Evolutionary conservation across 164 flowering plant genomes (phyloP).

Genomic region (Pachysandra terminalis): DNA sequence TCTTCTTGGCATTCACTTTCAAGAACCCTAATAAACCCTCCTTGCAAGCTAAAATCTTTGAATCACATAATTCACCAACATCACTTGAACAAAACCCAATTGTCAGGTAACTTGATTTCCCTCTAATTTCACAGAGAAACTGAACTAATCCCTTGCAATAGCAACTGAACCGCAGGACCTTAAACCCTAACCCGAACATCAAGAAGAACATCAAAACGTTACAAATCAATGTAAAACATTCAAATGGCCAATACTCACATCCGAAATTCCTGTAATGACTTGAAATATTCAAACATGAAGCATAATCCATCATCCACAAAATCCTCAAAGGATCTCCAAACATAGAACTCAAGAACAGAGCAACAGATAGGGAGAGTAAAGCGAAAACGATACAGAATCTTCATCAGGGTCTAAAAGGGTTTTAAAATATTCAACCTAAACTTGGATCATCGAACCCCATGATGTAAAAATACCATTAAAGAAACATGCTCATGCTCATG

Average conservation of each 20-base stretch:
- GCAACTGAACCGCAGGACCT: conserved; percentile 25
- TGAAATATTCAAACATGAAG: conserved; percentile 26
- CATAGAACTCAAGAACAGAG: conserved; percentile 21
- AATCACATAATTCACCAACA: conserved; percentile 16
- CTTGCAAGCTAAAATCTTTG: conserved; percentile 18
- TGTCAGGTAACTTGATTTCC: conserved; percentile 19
- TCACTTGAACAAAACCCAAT: conserved; percentile 25
- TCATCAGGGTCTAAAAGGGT: too few species aligned
- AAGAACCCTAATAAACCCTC: conserved; percentile 4
- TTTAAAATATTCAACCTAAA: too few species aligned
- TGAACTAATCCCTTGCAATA: conserved; percentile 22
- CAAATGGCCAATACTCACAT: conserved; percentile 37
- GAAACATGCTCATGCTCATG: too few species aligned
- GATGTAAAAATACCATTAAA: too few species aligned
- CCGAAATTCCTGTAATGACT: conserved; percentile 23
- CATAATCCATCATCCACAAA: conserved; percentile 22
- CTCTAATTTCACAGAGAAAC: conserved; percentile 20
- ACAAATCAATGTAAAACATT: conserved; percentile 19
- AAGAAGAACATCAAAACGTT: conserved; percentile 29
- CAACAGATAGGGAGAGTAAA: conserved; percentile 16
- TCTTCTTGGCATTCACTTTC: too few species aligned
- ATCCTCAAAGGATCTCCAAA: conserved; percentile 9
- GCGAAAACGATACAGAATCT: conserved; percentile 1
- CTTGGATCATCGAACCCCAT: too few species aligned
- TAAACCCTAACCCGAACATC: conserved; percentile 37